Evolutionary conservation across 768 basidiomycete genomes (phyloP).

Genomic region (Lactifluus rugatus): DNA sequence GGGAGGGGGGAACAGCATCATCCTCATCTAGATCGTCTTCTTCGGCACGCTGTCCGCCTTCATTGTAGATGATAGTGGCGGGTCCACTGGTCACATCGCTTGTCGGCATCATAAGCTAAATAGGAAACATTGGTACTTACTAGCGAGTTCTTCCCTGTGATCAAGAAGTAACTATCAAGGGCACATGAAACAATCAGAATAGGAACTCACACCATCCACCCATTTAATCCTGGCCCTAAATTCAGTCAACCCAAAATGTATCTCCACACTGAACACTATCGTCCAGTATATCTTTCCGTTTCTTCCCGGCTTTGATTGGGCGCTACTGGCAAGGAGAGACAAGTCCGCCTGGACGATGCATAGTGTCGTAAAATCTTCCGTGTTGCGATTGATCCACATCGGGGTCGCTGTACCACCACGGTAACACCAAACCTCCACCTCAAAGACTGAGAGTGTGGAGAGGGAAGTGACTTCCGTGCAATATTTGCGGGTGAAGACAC

Average conservation of each 20-base stretch:
- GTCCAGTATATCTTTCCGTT: slow-evolving; percentile 72
- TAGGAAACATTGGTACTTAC: slow-evolving; percentile 32
- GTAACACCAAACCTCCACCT: slow-evolving; percentile 80
- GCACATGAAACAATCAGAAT: neutral
- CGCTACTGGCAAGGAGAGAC: slow-evolving; percentile 61
- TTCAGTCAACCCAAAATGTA: slow-evolving; percentile 75
- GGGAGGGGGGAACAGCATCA: slow-evolving; percentile 32
- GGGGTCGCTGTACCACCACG: slow-evolving; percentile 63
- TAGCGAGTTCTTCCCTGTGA: slow-evolving; percentile 58
- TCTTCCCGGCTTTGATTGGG: slow-evolving; percentile 53
- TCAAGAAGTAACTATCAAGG: slow-evolving; percentile 3
- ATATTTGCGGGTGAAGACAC: slow-evolving; percentile 72
- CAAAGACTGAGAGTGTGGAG: slow-evolving; percentile 67
- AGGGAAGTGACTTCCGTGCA: slow-evolving; percentile 73
- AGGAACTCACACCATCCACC: slow-evolving; percentile 58
- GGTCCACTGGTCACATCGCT: slow-evolving; percentile 45
- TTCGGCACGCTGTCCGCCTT: slow-evolving; percentile 62
- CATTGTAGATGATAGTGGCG: slow-evolving; percentile 73
- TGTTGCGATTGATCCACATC: slow-evolving; percentile 59
- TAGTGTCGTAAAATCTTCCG: slow-evolving; percentile 65
- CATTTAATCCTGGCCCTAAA: slow-evolving; percentile 78
- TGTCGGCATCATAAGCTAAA: neutral
- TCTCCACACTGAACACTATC: slow-evolving; percentile 76
- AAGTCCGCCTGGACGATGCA: slow-evolving; percentile 73
- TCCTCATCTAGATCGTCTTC: slow-evolving; percentile 61